Evolutionary conservation across 352 stramenopile species (phyloP), one percentile per base, ranked within the genome.

Genomic region (Phytophthora hibernalis): DNA sequence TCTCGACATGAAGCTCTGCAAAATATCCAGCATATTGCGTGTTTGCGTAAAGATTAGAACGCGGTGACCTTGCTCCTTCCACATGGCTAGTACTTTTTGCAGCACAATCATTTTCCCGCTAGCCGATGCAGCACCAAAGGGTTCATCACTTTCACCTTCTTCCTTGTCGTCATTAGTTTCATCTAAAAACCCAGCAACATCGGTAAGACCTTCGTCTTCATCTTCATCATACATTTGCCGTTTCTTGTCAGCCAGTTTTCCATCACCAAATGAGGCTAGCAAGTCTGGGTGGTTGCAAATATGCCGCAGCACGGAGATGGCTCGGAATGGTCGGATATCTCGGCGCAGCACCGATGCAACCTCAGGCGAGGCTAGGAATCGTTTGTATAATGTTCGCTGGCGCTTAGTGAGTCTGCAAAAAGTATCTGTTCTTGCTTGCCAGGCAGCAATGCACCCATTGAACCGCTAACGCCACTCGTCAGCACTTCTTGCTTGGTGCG

Each of bases 241-340:
- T 15, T 55, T 65, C 40, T 76, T 75, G 22, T 79, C 70, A 5
- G 66, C 66, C 20, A 78, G 20, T 15, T 52, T 54, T 38, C 70
- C 70, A 24, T 79, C 58, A 51, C 87, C 76, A 55, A 92, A 78
- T 8, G 89, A 89, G 44, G 74, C 79, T 2, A 99, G 76, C 31
- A 99, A 75, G 68, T 99, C 96, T 7, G 97, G 95, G 64, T 99
- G 97, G 69, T 99, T 99, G 80, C 97, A 99, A 56, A 99, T 97
- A 67, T 99, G 98, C 22, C 97, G 86, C n/a, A 99, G 80, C 16
- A 98, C 90, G 12, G 91, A 95, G 28, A 99, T 97, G 9, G 97
- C 95, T 53, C 88, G 90, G 49, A 97, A 97, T 21, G 95, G 82
- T 5, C 94, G 87, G 21, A 90, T 86, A 20, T 93, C 85, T 35